These are phyloP conservation scores for Penicillium aurantiogriseum DNA, from an alignment of 2,329 filamentous ascomycete species.

Conservation along the genomic window DNA sequence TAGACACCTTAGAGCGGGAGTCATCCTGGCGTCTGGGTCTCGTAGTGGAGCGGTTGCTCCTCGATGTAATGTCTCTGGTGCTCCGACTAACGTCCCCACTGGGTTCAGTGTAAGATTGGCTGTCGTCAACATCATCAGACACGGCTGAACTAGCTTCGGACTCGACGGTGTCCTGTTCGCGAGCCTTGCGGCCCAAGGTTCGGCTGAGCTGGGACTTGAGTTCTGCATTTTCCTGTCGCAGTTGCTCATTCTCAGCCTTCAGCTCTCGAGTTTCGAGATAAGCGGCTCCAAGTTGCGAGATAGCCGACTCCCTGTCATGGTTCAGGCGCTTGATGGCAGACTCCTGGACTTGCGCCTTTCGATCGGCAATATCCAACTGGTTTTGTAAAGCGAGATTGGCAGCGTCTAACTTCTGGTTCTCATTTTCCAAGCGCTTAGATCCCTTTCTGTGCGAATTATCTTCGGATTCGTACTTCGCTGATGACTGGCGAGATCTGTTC, in stretches of 20 bases:
- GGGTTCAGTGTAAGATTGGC: constrained; percentile 32
- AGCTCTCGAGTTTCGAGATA: constrained; percentile 53
- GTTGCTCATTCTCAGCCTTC: constrained; percentile 40
- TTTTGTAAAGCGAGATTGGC: constrained; percentile 55
- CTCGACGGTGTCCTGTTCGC: constrained; percentile 30
- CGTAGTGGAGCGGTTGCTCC: constrained; percentile 29
- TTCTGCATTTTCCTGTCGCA: constrained; percentile 41
- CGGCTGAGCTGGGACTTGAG: constrained; percentile 38
- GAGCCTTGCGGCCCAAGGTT: constrained; percentile 22
- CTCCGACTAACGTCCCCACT: constrained; percentile 30
- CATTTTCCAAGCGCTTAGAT: constrained; percentile 30
- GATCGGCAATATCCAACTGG: constrained; percentile 55
- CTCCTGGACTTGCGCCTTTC: constrained; percentile 55
- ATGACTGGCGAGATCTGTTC: constrained; percentile 38
- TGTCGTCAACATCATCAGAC: constrained; percentile 30
- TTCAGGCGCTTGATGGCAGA: constrained; percentile 55
- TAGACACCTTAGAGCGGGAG: constrained; percentile 33
- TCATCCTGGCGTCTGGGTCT: constrained; percentile 28
- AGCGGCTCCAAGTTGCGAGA: constrained; percentile 57
- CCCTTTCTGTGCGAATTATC: constrained; percentile 44
- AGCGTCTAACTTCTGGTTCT: constrained; percentile 51
- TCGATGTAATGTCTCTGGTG: constrained; percentile 31
- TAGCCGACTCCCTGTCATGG: constrained; percentile 57
- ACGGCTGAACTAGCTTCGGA: constrained; percentile 28
- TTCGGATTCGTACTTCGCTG: constrained; percentile 44